Evolutionary conservation across 176 grass and related monocot species (phyloP).

Genomic region (Cenchrus purpureus): DNA sequence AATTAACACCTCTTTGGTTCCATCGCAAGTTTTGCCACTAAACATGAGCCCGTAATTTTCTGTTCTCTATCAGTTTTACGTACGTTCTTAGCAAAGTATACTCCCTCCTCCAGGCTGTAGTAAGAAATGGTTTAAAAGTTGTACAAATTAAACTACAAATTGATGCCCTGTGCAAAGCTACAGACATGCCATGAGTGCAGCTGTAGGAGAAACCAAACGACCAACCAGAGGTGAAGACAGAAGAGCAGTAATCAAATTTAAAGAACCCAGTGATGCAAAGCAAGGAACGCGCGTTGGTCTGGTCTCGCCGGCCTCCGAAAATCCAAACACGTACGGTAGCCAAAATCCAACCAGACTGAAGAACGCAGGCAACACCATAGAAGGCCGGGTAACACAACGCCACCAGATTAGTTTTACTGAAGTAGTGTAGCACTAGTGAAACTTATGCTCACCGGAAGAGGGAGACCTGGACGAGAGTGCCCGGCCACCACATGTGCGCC

Average conservation of each 20-base stretch:
- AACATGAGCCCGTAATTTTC: not conserved
- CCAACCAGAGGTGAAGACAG: not conserved
- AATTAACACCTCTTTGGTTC: not conserved
- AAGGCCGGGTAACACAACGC: not conserved
- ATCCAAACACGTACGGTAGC: not conserved
- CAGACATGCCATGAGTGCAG: not conserved
- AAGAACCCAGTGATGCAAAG: not conserved
- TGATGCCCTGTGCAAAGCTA: not conserved
- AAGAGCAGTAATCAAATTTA: not conserved
- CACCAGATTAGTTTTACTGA: not conserved
- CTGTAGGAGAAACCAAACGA: not conserved
- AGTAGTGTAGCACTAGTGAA: not conserved
- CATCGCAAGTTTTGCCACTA: conserved; percentile 20
- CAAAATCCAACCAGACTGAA: conserved; percentile 19
- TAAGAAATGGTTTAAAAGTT: not conserved
- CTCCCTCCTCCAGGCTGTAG: no score
- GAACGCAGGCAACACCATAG: not conserved
- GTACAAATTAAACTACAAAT: not conserved
- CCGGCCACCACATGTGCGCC: conserved; percentile 96
- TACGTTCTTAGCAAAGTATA: not conserved
- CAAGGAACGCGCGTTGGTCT: not conserved
- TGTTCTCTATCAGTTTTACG: conserved; percentile 3
- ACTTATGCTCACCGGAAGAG: conserved; percentile 67
- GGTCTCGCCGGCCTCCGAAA: conserved; percentile 7
- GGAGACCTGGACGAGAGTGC: conserved; percentile 90